phyloP scores from a whole-genome alignment of 2,329 filamentous ascomycete genomes.

The Teratosphaeria nubilosa region DNA sequence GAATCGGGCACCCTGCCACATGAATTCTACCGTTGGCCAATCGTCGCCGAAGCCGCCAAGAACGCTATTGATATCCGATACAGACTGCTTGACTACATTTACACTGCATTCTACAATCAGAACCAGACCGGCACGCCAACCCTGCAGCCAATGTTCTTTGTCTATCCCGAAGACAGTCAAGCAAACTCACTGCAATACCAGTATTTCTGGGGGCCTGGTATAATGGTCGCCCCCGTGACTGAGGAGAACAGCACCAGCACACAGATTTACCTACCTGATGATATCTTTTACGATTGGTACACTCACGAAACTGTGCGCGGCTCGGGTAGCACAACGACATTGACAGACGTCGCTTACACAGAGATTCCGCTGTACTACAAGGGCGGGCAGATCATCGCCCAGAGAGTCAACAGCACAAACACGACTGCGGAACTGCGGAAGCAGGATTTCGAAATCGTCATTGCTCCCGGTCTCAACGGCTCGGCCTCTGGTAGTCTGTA shows the following conservation, averaged over 20 bases:
- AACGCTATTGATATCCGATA: slow-evolving; percentile 66
- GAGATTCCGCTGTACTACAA: slow-evolving; percentile 58
- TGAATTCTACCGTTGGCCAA: slow-evolving; percentile 62
- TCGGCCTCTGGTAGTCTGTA: slow-evolving; percentile 60
- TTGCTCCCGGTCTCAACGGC: slow-evolving; percentile 54
- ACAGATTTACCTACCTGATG: slow-evolving; percentile 46
- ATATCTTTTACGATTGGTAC: slow-evolving; percentile 52
- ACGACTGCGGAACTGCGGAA: slow-evolving; percentile 54
- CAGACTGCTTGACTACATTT: slow-evolving; percentile 67
- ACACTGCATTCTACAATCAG: slow-evolving; percentile 58
- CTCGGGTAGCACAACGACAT: slow-evolving; percentile 33
- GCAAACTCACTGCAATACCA: slow-evolving; percentile 45
- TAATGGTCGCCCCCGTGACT: slow-evolving; percentile 48
- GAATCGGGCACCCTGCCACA: slow-evolving; percentile 44
- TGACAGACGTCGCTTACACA: slow-evolving; percentile 38
- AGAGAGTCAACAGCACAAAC: slow-evolving; percentile 46
- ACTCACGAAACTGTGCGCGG: slow-evolving; percentile 40
- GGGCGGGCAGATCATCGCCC: slow-evolving; percentile 55
- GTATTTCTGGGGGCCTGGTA: slow-evolving; percentile 49
- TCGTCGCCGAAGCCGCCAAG: slow-evolving; percentile 53
- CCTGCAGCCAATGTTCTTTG: slow-evolving; percentile 61
- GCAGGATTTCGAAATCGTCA: slow-evolving; percentile 59
- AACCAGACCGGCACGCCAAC: slow-evolving; percentile 52
- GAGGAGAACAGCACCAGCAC: slow-evolving; percentile 43
- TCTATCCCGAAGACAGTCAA: slow-evolving; percentile 51